Conservation (phyloP, 108 stramenopile species). For the Skeletonema marinoi region DNA sequence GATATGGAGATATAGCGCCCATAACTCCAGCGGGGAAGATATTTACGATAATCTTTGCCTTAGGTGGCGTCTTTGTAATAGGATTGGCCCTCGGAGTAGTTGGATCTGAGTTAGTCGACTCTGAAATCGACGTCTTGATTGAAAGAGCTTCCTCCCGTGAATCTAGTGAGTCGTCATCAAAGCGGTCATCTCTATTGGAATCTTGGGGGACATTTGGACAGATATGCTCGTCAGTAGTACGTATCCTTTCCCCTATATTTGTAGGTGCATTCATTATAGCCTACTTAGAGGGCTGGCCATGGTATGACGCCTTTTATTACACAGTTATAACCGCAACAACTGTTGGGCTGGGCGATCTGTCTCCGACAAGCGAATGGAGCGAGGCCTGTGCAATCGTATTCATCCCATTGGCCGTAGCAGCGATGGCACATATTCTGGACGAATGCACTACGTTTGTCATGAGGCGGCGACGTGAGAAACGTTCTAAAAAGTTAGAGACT, state of each 20-base stretch:
- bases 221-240: neutral
- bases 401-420: slow-evolving; percentile 65
- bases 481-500: slow-evolving; percentile 26
- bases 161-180: neutral
- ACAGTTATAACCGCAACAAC: slow-evolving; percentile 65
- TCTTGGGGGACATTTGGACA: neutral
- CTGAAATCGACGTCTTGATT: slow-evolving; percentile 27
- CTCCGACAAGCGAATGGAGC: slow-evolving; percentile 19
- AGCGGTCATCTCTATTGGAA: neutral
- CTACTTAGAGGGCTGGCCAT: slow-evolving; percentile 24
- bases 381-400: slow-evolving; percentile 50
- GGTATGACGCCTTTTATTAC: slow-evolving; percentile 54
- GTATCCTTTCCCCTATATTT: neutral
- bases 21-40: slow-evolving; percentile 30
- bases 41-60: slow-evolving; percentile 52
- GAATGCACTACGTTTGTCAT: slow-evolving; percentile 47
- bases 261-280: neutral
- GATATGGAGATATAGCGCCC: slow-evolving; percentile 60
- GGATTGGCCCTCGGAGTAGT: slow-evolving; percentile 46
- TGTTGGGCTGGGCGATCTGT: slow-evolving; percentile 63
- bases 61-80: slow-evolving; percentile 51
- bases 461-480: slow-evolving; percentile 22
- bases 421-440: slow-evolving; percentile 59
- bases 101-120: slow-evolving; percentile 38
- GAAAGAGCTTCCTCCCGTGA: neutral